Percentiles rank a stretch among this genome's conserved stretches.
phyloP scores from a whole-genome alignment of 805 yeast species.

The Candida verbasci region DNA sequence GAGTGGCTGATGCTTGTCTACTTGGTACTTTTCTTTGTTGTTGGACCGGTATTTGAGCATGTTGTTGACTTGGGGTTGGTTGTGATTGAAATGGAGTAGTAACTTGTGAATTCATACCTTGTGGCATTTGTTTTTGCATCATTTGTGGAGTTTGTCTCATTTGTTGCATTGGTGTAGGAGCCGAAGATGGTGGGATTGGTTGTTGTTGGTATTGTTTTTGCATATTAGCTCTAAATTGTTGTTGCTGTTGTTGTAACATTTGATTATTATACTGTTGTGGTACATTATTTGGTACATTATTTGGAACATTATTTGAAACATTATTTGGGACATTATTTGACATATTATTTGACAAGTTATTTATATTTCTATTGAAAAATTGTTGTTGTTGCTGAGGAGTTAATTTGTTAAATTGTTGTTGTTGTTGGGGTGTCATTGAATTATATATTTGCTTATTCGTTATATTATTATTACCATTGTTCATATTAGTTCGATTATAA shows the following conservation, averaged over 20 bases:
- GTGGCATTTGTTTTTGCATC: conserved; percentile 1
- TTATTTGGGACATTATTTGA: neutral
- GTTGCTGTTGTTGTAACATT: conserved; percentile 7
- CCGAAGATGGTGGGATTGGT: conserved; percentile 8
- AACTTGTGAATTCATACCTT: conserved; percentile 3
- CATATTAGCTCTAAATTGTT: neutral
- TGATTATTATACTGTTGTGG: neutral
- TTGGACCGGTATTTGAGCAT: conserved; percentile 2
- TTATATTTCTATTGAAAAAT: neutral
- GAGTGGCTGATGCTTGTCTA: conserved; percentile 9
- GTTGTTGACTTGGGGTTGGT: conserved; percentile 6
- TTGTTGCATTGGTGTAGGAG: conserved; percentile 9
- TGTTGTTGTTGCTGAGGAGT: conserved; percentile 3
- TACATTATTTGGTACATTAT: neutral
- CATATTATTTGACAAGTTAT: no score
- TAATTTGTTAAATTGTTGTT: conserved; percentile 5
- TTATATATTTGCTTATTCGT: no score
- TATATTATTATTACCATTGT: neutral
- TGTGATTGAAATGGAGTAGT: conserved; percentile 6
- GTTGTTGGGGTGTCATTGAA: no score
- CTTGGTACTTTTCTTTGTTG: conserved; percentile 3
- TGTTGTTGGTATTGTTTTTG: conserved; percentile 4
- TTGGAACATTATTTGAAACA: neutral
- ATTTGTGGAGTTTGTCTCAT: conserved; percentile 11
- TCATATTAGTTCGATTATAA: neutral